Percentiles rank a stretch among this genome's conserved stretches.
Conservation (phyloP, 257 asterid genomes). For the Asclepias syriaca region DNA sequence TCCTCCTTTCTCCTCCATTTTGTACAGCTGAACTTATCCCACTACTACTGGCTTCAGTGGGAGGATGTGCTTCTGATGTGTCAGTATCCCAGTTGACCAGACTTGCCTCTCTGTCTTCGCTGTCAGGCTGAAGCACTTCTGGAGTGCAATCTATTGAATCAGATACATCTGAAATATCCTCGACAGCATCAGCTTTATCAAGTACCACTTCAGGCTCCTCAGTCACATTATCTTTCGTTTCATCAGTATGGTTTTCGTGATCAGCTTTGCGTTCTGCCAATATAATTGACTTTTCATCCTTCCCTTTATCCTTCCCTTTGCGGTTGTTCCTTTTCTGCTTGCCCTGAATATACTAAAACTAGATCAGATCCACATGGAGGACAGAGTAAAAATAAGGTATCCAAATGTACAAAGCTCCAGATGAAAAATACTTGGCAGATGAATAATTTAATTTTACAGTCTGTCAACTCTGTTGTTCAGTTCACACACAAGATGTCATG, state of each 20-base stretch:
- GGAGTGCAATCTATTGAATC: slow-evolving; percentile 63
- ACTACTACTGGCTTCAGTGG: slow-evolving; percentile 42
- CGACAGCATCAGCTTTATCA: slow-evolving; percentile 48
- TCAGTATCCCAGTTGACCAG: slow-evolving; percentile 57
- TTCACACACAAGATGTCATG: neutral
- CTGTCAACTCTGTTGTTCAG: neutral
- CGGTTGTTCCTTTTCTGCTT: slow-evolving; percentile 74
- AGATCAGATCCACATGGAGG: slow-evolving; percentile 9
- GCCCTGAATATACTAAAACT: slow-evolving; percentile 38
- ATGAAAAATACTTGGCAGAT: neutral
- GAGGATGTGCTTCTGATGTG: slow-evolving; percentile 53
- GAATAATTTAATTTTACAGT: neutral
- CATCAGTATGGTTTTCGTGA: slow-evolving; percentile 34
- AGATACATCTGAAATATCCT: slow-evolving; percentile 74
- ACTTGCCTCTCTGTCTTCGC: slow-evolving; percentile 56
- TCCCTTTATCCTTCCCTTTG: slow-evolving; percentile 64
- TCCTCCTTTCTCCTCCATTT: slow-evolving; percentile 52
- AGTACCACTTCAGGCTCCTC: slow-evolving; percentile 32
- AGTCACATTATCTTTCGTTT: slow-evolving; percentile 26
- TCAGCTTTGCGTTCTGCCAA: slow-evolving; percentile 39
- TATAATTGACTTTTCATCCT: slow-evolving; percentile 44
- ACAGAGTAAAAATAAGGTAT: neutral
- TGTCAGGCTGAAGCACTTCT: slow-evolving; percentile 50
- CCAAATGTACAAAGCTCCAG: neutral
- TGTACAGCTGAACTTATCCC: slow-evolving; percentile 40